Evolutionary conservation across 192 early-diverging fungal genomes (phyloP).

Genomic region (Podila verticillata): DNA sequence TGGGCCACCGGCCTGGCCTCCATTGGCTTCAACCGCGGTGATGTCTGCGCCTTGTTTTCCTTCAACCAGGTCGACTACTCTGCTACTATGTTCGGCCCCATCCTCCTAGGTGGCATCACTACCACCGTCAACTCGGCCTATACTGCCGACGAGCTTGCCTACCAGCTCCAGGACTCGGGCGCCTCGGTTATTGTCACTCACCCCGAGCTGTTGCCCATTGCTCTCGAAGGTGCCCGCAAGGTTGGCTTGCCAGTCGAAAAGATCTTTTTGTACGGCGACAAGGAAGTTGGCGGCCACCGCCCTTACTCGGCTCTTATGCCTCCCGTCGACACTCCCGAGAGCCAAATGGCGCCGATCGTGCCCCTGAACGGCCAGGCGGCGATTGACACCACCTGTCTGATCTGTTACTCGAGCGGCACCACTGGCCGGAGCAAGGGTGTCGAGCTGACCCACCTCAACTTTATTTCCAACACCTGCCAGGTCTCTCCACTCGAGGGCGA

Average conservation of each 20-base stretch:
- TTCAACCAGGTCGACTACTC: slow-evolving; percentile 73
- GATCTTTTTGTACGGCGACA: slow-evolving; percentile 59
- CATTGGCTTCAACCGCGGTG: slow-evolving; percentile 70
- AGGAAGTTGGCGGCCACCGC: slow-evolving; percentile 35
- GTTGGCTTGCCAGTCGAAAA: slow-evolving; percentile 41
- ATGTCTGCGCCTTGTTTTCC: slow-evolving; percentile 75
- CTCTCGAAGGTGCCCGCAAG: slow-evolving; percentile 47
- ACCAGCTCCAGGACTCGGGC: slow-evolving; percentile 75
- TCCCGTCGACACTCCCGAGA: slow-evolving; percentile 19
- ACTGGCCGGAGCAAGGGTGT: slow-evolving; percentile 86
- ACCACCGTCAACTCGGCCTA: slow-evolving; percentile 87
- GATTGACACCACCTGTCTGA: slow-evolving; percentile 56
- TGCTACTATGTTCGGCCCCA: slow-evolving; percentile 26
- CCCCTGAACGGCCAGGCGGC: slow-evolving; percentile 35
- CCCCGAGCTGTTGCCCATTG: slow-evolving; percentile 30
- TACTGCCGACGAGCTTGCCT: slow-evolving; percentile 75
- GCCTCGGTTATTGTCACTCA: slow-evolving; percentile 74
- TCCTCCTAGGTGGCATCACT: slow-evolving; percentile 66
- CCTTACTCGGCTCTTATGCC: slow-evolving; percentile 43
- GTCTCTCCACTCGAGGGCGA: slow-evolving; percentile 56
- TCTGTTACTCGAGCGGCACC: slow-evolving; percentile 76
- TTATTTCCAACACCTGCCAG: slow-evolving; percentile 80
- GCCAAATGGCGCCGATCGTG: slow-evolving; percentile 11
- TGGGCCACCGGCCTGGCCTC: slow-evolving; percentile 57
- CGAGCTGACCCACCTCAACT: slow-evolving; percentile 80